Conservation (phyloP, 805 yeast genomes). For the Millerozyma miso region DNA sequence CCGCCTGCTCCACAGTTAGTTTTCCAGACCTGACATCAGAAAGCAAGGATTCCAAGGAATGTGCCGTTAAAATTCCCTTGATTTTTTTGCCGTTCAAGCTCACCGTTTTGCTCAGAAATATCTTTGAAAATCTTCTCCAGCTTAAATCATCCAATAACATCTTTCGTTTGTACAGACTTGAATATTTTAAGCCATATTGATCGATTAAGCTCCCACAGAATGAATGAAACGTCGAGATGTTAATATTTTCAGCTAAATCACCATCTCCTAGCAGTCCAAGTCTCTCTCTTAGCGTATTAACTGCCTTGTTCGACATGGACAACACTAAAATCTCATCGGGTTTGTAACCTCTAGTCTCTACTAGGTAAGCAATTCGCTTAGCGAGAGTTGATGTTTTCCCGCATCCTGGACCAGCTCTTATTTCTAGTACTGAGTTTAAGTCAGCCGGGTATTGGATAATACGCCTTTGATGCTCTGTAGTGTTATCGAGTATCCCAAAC, state of each 20-base stretch:
- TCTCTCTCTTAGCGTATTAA: slow-evolving; percentile 40
- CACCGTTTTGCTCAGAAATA: slow-evolving; percentile 35
- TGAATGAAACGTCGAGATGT: slow-evolving; percentile 60
- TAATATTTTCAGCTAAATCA: slow-evolving; percentile 27
- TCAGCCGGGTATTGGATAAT: slow-evolving; percentile 42
- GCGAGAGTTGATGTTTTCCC: slow-evolving; percentile 66
- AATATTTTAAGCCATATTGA: slow-evolving; percentile 22
- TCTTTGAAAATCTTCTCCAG: slow-evolving; percentile 37
- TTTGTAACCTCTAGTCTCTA: slow-evolving; percentile 29
- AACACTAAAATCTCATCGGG: slow-evolving; percentile 59
- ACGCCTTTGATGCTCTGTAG: slow-evolving; percentile 42
- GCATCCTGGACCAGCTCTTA: slow-evolving; percentile 71
- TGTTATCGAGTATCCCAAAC: background rate
- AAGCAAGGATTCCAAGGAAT: slow-evolving; percentile 21
- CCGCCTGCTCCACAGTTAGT: slow-evolving; percentile 18
- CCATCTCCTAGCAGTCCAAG: slow-evolving; percentile 29
- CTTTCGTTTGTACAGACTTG: slow-evolving; percentile 11
- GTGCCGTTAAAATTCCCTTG: slow-evolving; percentile 19
- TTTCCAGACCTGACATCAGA: slow-evolving; percentile 19
- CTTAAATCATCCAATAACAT: slow-evolving; percentile 51
- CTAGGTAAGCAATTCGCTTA: slow-evolving; percentile 46
- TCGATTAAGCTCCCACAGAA: slow-evolving; percentile 50
- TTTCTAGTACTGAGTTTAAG: slow-evolving; percentile 40
- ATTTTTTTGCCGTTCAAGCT: slow-evolving; percentile 19
- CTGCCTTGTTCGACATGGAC: slow-evolving; percentile 68